Evolutionary conservation across 208 protist species (phyloP), one percentile per base, ranked within the genome.

Genomic region (Leishmania mexicana): DNA sequence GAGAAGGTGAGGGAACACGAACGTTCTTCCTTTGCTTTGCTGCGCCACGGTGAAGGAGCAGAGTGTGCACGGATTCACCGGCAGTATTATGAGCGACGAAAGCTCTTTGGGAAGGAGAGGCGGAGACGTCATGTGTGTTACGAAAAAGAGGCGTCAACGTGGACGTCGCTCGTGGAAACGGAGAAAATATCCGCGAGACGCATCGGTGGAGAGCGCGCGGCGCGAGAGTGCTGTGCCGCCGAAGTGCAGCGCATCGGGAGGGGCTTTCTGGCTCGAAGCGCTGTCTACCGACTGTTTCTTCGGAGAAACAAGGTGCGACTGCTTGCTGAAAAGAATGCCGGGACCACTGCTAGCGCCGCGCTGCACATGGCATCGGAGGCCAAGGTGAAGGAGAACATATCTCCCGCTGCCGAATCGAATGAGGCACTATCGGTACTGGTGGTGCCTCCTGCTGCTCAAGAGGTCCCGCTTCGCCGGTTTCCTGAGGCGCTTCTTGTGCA

Each of bases 221-320:
- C 38, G 3, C 31, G 78, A 67, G 62, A 78, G 54, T 62, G 74
- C n/a, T 73, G 75, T 21, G 80, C 68, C 3, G 51, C 24, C 28
- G 51, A 74, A 17, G 4, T 86, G 64, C 80, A 89, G 77, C 80
- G 83, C 62, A 45, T 89, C n/a, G 86, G 83, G 8, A 42, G 78
- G 2, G 86, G 86, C 15, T 72, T 75, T 42, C 0, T 76, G 38
- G 60, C 24, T 38, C 75, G 54, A 31, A 40, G 73, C 0, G 21
- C 15, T 3, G 57, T 67, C 1, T 62, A 64, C 28, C 19, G n/a
- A 13, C 47, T 54, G 17, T 70, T 58, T 2, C 45, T 68, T 1
- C 24, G 60, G 65, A 45, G 42, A 38, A 35, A 0, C 13, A 51
- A 38, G 40, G 17, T 40, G 1, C 19, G 40, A 5, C 67, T 75